These are phyloP conservation scores for Nemophila menziesii DNA, from an alignment of 257 asterid genomes.

Conservation along the genomic window DNA sequence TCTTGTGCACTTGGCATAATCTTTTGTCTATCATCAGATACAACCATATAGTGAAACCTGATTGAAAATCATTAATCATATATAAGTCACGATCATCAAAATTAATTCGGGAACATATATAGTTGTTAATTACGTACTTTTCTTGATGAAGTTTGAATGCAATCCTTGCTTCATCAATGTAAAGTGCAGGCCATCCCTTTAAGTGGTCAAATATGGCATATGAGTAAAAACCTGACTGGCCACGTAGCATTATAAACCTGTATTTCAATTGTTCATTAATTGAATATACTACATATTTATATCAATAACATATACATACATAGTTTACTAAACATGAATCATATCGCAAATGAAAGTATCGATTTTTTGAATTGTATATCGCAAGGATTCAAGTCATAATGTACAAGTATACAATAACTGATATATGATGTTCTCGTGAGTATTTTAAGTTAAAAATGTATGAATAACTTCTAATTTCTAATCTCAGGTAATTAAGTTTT, in stretches of 20 bases:
- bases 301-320: too few species aligned
- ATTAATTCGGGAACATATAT: background rate
- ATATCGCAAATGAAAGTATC: too few species aligned
- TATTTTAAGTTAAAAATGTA: too few species aligned
- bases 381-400: too few species aligned
- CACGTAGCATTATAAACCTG: conserved; percentile 20
- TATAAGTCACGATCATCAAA: background rate
- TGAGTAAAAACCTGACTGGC: conserved; percentile 25
- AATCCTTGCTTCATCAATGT: conserved; percentile 16
- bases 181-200: conserved; percentile 23
- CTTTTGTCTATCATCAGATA: conserved; percentile 45
- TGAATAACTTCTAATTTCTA: too few species aligned
- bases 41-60: conserved; percentile 53
- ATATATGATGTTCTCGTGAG: too few species aligned
- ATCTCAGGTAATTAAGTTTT: too few species aligned
- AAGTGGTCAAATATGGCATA: conserved; percentile 22
- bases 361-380: too few species aligned
- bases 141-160: conserved; percentile 18
- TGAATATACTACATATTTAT: too few species aligned
- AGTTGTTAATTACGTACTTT: too few species aligned
- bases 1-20: conserved; percentile 38
- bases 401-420: too few species aligned
- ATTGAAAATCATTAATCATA: background rate
- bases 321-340: too few species aligned
- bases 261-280: background rate